Conservation (phyloP, 345 rosid genomes). For the Camelina sativa region DNA sequence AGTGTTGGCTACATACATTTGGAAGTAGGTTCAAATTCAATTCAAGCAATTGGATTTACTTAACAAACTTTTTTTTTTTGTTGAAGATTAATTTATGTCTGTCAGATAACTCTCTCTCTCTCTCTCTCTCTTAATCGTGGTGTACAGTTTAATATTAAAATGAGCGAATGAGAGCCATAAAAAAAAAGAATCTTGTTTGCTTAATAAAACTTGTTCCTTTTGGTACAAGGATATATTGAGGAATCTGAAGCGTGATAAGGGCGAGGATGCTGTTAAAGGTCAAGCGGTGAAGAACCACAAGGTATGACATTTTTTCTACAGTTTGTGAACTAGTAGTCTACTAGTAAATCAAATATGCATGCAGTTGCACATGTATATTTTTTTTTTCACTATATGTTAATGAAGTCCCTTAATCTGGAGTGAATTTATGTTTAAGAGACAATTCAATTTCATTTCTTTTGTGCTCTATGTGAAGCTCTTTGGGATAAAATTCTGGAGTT, state of each 20-base stretch:
- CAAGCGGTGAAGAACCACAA: constrained; percentile 90
- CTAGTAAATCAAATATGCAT: background rate
- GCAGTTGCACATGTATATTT: background rate
- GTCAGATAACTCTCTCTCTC: no score
- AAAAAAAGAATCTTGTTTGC: background rate
- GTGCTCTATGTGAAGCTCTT: constrained; percentile 53
- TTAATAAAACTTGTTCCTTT: constrained; percentile 7
- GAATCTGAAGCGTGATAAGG: constrained; percentile 76
- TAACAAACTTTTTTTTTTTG: background rate
- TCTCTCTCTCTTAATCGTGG: no score
- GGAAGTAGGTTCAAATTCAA: constrained; percentile 11
- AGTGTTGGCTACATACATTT: constrained; percentile 16
- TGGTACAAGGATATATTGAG: constrained; percentile 60
- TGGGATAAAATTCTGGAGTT: constrained; percentile 87
- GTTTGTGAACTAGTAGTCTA: background rate
- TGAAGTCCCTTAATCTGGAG: no score
- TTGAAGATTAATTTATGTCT: no score
- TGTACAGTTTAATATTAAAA: no score
- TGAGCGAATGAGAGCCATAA: background rate
- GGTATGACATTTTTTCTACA: constrained; percentile 45
- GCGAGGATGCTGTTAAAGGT: constrained; percentile 86
- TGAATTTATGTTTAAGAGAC: background rate
- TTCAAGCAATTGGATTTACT: background rate
- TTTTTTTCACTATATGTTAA: background rate
- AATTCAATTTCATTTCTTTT: background rate